These are phyloP conservation scores for Fusarium staphyleae DNA, from an alignment of 2,329 filamentous ascomycete genomes.

Conservation along the genomic window DNA sequence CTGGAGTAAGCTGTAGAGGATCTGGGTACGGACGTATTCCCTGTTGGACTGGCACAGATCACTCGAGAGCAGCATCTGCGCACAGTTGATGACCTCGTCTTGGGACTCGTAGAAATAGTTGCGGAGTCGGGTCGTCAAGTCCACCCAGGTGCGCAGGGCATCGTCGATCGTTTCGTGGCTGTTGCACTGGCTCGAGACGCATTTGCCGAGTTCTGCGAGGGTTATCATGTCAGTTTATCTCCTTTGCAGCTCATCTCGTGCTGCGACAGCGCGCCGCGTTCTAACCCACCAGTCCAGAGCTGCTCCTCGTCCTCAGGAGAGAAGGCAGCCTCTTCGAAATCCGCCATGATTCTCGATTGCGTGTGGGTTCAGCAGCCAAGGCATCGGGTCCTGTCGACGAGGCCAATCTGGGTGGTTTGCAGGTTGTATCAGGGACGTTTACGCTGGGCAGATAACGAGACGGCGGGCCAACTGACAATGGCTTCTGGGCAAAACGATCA, in stretches of 20 bases:
- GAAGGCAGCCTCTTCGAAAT: constrained; percentile 69
- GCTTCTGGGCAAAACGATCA: constrained; percentile 27
- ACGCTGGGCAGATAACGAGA: constrained; percentile 23
- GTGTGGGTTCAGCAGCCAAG: constrained; percentile 40
- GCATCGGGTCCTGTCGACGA: constrained; percentile 45
- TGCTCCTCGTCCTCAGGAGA: constrained; percentile 80
- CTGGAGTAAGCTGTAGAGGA: constrained; percentile 88
- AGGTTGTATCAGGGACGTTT: constrained; percentile 6
- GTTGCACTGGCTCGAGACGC: constrained; percentile 56
- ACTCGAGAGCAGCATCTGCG: constrained; percentile 79
- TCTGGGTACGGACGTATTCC: constrained; percentile 90
- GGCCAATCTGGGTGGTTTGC: constrained; percentile 14
- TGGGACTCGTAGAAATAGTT: constrained; percentile 78
- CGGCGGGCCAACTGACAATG: constrained; percentile 32
- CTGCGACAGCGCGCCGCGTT: not conserved
- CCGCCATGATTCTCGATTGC: constrained; percentile 55
- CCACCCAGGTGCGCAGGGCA: constrained; percentile 82
- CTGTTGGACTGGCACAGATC: constrained; percentile 75
- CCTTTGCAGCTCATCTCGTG: not conserved
- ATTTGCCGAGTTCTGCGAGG: constrained; percentile 55
- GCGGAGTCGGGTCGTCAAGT: constrained; percentile 77
- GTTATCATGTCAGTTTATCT: constrained; percentile 19
- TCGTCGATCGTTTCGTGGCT: constrained; percentile 76
- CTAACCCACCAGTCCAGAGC: constrained; percentile 80
- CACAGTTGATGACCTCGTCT: constrained; percentile 81